These are phyloP conservation scores for Microdochium bolleyi DNA, from an alignment of 2,329 filamentous ascomycete genomes.

Conservation along the genomic window DNA sequence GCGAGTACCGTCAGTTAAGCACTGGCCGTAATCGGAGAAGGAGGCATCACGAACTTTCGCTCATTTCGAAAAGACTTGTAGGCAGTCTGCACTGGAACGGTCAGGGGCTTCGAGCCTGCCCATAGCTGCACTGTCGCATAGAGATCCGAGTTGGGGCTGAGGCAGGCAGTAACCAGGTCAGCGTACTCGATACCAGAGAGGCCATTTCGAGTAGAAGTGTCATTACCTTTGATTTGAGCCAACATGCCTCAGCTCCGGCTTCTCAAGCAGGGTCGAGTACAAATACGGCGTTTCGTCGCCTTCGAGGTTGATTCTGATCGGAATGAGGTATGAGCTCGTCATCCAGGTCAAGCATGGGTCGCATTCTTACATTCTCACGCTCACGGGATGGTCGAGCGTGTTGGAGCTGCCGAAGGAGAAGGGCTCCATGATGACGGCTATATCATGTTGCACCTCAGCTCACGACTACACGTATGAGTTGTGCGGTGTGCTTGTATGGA, in stretches of 20 bases:
- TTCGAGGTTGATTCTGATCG: conserved; percentile 46
- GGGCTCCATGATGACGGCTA: conserved; percentile 62
- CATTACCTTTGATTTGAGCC: conserved; percentile 72
- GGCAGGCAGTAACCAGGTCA: conserved; percentile 13
- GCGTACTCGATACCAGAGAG: not conserved
- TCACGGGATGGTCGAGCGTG: conserved; percentile 67
- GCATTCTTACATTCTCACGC: conserved; percentile 51
- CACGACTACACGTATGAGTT: not conserved
- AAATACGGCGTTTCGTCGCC: conserved; percentile 68
- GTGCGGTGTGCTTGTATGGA: not conserved
- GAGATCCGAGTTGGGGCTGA: conserved; percentile 73
- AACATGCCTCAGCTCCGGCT: conserved; percentile 75
- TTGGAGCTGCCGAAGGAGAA: conserved; percentile 93
- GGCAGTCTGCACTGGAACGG: conserved; percentile 82
- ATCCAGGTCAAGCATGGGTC: not conserved
- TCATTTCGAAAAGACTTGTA: conserved; percentile 84
- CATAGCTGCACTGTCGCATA: conserved; percentile 91
- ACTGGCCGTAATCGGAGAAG: not conserved
- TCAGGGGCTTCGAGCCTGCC: conserved; percentile 91
- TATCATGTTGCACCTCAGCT: not conserved
- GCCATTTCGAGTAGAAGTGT: not conserved
- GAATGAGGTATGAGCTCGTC: not conserved
- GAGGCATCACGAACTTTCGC: conserved; percentile 38
- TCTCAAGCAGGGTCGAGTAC: conserved; percentile 69
- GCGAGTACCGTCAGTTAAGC: conserved; percentile 9